Evolutionary conservation across 768 basidiomycete genomes (phyloP), one percentile per base, ranked within the genome.

Genomic region (Tricholomella constricta): DNA sequence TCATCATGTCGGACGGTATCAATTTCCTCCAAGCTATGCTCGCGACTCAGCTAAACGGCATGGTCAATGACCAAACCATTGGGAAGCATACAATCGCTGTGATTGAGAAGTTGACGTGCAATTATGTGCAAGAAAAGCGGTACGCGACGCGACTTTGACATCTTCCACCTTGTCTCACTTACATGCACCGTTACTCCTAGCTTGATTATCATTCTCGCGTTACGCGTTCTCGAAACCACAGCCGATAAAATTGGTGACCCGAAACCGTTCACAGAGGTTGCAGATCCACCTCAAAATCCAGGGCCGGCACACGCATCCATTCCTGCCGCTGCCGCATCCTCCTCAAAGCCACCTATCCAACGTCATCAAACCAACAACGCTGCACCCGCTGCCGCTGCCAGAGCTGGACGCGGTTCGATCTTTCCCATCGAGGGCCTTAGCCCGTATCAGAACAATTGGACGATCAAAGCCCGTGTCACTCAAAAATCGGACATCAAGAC

Each of bases 401-500:
- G 64, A 52, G 53, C 42, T 54, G 65, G 65, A n/a, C 73, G 71
- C 29, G 69, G 64, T 45, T 70, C 72, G 20, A 70, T 78, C 15
- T 79, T 86, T 69, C 96, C 95, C 2, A 98, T 99, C 58, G 96
- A 97, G 66, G 89, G 86, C 5, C 81, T 98, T 40, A 94, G 90
- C 64, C 96, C 96, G 8, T 98, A 98, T 63, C 94, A 97, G 71
- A 98, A 96, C 74, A 92, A 92, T 69, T 99, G 97, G 97, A 94
- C 91, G 9, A 96, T 98, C 78, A 94, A 94, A 68, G 96, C 92
- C 25, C 88, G 92, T 36, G 92, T 98, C 44, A 89, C 85, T 11
- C 83, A 89, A 56, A 98, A 96, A 69, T 83, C 84, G 1, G 97
- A 98, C 0, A 84, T 98, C 64, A 88, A 83, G 61, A 81, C 82